Conservation (phyloP, 495 filamentous ascomycete genomes). For the Penicillium diatomitis region DNA sequence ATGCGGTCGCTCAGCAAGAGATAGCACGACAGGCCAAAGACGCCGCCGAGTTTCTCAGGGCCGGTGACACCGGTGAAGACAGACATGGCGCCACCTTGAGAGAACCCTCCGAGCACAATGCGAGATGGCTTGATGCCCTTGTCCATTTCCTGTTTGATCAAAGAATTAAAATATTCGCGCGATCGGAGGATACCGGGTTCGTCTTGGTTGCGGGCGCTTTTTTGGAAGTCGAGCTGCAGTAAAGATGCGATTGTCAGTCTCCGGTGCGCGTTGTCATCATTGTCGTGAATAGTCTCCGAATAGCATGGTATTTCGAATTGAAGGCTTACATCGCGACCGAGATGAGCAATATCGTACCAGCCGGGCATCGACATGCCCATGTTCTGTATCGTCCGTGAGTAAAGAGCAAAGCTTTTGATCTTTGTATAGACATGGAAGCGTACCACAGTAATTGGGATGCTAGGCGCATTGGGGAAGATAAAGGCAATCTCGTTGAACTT, state of each 20-base stretch:
- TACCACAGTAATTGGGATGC: conserved; percentile 81
- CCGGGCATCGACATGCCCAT: conserved; percentile 77
- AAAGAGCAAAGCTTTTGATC: background rate
- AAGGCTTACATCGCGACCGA: conserved; percentile 31
- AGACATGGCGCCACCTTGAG: conserved; percentile 52
- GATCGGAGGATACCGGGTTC: conserved; percentile 69
- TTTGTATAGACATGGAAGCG: conserved; percentile 12
- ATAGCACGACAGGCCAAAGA: conserved; percentile 80
- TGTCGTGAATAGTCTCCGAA: too few species aligned
- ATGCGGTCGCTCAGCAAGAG: conserved; percentile 67
- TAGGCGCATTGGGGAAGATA: conserved; percentile 88
- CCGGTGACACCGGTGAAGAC: conserved; percentile 61
- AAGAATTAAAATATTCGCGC: conserved; percentile 62
- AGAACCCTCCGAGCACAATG: conserved; percentile 72
- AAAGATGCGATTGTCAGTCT: background rate
- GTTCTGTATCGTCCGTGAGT: conserved; percentile 41
- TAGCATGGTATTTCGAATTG: background rate
- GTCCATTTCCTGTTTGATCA: conserved; percentile 77
- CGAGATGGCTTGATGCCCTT: conserved; percentile 73
- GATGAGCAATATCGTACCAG: conserved; percentile 83
- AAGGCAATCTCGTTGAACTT: conserved; percentile 87
- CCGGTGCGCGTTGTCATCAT: background rate
- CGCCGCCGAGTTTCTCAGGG: conserved; percentile 69
- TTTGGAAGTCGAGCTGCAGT: conserved; percentile 37
- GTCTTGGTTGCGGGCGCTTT: conserved; percentile 51